These are phyloP conservation scores for Prunus mira DNA, from an alignment of 306 rosid genomes.

Conservation along the genomic window DNA sequence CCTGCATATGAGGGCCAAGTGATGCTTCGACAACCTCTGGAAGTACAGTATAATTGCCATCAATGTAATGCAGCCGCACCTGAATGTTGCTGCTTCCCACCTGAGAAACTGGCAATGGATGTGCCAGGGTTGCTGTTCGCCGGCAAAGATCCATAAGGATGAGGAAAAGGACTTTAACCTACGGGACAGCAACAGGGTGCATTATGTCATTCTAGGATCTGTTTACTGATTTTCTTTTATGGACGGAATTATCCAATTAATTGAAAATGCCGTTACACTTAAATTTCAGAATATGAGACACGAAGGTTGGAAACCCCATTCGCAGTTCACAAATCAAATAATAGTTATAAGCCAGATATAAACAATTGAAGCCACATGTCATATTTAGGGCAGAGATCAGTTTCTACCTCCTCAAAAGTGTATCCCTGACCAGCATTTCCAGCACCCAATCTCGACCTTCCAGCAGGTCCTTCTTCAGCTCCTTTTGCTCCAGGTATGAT, in stretches of 20 bases:
- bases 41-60: constrained; percentile 85
- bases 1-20: constrained; percentile 97
- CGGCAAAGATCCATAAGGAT: constrained; percentile 87
- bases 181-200: constrained; percentile 30
- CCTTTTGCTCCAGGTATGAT: constrained; percentile 65
- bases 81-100: constrained; percentile 83
- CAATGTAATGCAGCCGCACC: constrained; percentile 91
- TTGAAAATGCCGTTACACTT: not conserved
- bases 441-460: constrained; percentile 73
- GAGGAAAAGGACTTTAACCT: constrained; percentile 88
- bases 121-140: constrained; percentile 67
- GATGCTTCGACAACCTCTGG: constrained; percentile 97
- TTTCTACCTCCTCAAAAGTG: constrained; percentile 85
- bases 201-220: constrained; percentile 7
- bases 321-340: not conserved
- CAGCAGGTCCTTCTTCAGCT: constrained; percentile 71
- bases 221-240: not conserved
- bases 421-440: constrained; percentile 99
- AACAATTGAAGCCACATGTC: not conserved
- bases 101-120: constrained; percentile 91
- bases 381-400: not conserved
- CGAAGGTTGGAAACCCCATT: not conserved
- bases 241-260: not conserved
- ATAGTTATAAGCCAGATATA: not conserved
- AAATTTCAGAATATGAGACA: not conserved